Conservation (phyloP, 768 basidiomycete species). For the Mycena amicta region DNA sequence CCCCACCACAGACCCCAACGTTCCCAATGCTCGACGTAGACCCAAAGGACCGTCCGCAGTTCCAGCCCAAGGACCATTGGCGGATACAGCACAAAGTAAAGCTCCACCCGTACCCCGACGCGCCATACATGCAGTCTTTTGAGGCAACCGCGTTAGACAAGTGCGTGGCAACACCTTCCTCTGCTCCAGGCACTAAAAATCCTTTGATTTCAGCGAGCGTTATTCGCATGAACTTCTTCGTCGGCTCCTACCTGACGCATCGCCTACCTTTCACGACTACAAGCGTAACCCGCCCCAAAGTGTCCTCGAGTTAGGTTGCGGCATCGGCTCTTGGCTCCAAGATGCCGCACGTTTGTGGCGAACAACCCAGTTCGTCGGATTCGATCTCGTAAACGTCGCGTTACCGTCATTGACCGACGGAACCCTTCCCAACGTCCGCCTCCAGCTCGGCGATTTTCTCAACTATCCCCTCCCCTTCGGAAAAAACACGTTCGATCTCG, state of each 20-base stretch:
- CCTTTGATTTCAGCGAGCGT: conserved; percentile 52
- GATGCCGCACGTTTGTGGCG: conserved; percentile 68
- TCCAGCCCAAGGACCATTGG: conserved; percentile 41
- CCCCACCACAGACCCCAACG: not conserved
- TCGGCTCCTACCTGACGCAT: conserved; percentile 53
- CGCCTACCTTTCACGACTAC: conserved; percentile 64
- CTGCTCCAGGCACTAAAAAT: conserved; percentile 6
- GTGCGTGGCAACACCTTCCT: conserved; percentile 39
- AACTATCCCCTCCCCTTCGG: conserved; percentile 63
- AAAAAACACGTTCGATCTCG: conserved; percentile 65
- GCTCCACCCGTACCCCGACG: conserved; percentile 57
- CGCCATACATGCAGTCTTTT: conserved; percentile 71
- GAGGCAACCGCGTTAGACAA: conserved; percentile 58
- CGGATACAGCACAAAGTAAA: conserved; percentile 47
- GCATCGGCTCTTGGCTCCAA: conserved; percentile 67
- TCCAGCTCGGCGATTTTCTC: conserved; percentile 67
- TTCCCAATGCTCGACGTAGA: conserved; percentile 8
- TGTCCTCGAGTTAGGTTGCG: conserved; percentile 79
- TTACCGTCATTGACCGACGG: conserved; percentile 36
- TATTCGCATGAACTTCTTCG: conserved; percentile 56
- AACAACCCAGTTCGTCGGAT: conserved; percentile 57
- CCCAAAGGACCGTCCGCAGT: conserved; percentile 25
- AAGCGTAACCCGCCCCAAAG: conserved; percentile 48
- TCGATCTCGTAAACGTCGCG: conserved; percentile 62
- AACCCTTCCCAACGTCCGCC: conserved; percentile 37